phyloP scores from a whole-genome alignment of 2,329 filamentous ascomycete species.

The Phaeosphaeriaceae sp. region DNA sequence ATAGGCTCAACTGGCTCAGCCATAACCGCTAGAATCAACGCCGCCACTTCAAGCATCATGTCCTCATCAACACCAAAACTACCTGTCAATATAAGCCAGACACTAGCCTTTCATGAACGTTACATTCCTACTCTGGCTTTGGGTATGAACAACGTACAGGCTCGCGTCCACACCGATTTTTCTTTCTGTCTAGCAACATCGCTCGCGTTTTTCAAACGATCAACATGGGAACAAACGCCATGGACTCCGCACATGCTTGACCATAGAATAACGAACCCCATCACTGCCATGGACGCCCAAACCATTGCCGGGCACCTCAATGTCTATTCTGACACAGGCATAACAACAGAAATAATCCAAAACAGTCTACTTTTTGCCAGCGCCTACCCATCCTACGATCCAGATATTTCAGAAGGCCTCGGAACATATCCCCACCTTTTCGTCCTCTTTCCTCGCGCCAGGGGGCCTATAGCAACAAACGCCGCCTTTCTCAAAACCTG shows the following conservation, averaged over 20 bases:
- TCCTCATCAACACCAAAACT: not conserved
- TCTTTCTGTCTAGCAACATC: constrained; percentile 26
- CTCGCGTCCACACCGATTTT: constrained; percentile 2
- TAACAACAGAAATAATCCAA: not conserved
- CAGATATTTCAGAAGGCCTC: not conserved
- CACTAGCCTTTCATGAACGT: not conserved
- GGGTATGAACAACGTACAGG: not conserved
- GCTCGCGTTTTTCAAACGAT: constrained; percentile 25
- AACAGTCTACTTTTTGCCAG: constrained; percentile 17
- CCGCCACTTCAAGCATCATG: not conserved
- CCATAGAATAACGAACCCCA: constrained; percentile 2
- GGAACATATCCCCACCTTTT: constrained; percentile 14
- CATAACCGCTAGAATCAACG: not conserved
- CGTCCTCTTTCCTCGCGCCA: constrained; percentile 24
- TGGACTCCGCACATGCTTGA: constrained; percentile 9
- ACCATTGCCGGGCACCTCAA: constrained; percentile 10
- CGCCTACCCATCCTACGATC: not conserved
- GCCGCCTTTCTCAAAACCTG: constrained; percentile 20
- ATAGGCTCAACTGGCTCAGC: not conserved
- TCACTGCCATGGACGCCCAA: constrained; percentile 7
- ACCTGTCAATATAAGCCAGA: not conserved
- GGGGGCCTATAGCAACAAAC: not conserved
- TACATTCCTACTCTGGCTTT: constrained; percentile 2
- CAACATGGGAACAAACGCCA: constrained; percentile 31
- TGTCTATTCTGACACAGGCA: not conserved